Conservation (phyloP, 495 filamentous ascomycete species). For the Penicillium antarcticum region DNA sequence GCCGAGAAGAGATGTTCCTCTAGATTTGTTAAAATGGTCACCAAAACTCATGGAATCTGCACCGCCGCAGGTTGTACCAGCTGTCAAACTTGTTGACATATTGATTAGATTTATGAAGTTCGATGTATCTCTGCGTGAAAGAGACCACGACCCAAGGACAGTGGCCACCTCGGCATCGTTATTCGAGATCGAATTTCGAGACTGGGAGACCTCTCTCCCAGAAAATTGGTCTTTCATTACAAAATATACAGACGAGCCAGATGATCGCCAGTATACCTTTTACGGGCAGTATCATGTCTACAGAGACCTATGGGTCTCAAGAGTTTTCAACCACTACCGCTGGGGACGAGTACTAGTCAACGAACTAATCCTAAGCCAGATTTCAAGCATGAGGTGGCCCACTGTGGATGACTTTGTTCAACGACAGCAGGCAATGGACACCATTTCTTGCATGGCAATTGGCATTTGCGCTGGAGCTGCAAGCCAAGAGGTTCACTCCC, state of each 20-base stretch:
- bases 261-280: constrained; percentile 8
- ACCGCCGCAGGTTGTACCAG: constrained; percentile 3
- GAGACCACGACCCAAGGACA: neutral
- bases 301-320: constrained; percentile 14
- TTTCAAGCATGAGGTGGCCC: constrained; percentile 2
- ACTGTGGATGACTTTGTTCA: constrained; percentile 3
- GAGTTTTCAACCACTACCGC: constrained; percentile 18
- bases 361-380: constrained; percentile 12
- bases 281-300: constrained; percentile 16
- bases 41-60: constrained; percentile 1
- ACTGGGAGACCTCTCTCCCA: constrained; percentile 18
- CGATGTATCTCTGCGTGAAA: constrained; percentile 4
- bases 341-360: constrained; percentile 18
- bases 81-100: constrained; percentile 16
- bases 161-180: neutral
- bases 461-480: constrained; percentile 19
- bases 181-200: constrained; percentile 14
- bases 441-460: constrained; percentile 13
- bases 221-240: constrained; percentile 11
- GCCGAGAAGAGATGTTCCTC: neutral
- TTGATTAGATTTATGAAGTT: constrained; percentile 17
- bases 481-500: constrained; percentile 10
- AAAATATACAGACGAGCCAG: constrained; percentile 10
- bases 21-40: constrained; percentile 13
- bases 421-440: constrained; percentile 15